Percentiles rank a stretch among this genome's conserved stretches.
Conservation (phyloP, 768 basidiomycete genomes). For the Lyophyllum decastes region DNA sequence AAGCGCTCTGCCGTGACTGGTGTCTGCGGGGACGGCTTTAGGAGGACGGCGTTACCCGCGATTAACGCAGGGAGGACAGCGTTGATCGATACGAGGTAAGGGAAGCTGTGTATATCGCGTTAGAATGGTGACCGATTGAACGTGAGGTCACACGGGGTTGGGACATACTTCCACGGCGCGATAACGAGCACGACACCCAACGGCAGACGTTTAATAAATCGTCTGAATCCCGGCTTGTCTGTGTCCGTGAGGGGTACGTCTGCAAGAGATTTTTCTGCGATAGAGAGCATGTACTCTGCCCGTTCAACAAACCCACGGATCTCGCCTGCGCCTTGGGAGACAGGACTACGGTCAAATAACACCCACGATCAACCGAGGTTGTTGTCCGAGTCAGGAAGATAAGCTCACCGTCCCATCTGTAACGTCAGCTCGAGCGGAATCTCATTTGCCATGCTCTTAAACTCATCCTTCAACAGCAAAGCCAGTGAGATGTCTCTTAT, state of each 20-base stretch:
- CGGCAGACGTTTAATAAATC: slow-evolving; percentile 83
- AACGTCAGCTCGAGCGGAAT: slow-evolving; percentile 75
- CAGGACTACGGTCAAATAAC: slow-evolving; percentile 52
- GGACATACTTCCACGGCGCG: slow-evolving; percentile 86
- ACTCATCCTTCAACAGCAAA: slow-evolving; percentile 40
- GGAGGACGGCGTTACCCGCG: slow-evolving; percentile 85
- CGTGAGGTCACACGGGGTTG: background rate
- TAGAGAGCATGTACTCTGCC: slow-evolving; percentile 81
- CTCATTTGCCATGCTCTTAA: slow-evolving; percentile 52
- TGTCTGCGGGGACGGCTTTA: slow-evolving; percentile 97
- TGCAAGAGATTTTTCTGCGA: slow-evolving; percentile 72
- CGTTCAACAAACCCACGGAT: slow-evolving; percentile 80
- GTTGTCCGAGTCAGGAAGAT: background rate
- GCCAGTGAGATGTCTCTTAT: background rate
- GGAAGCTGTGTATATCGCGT: slow-evolving; percentile 54
- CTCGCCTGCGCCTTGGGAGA: slow-evolving; percentile 78
- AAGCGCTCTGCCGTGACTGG: slow-evolving; percentile 87
- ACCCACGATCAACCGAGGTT: background rate
- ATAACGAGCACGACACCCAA: slow-evolving; percentile 88
- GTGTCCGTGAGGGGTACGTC: slow-evolving; percentile 76
- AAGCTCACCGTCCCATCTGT: slow-evolving; percentile 85
- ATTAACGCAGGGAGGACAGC: slow-evolving; percentile 89
- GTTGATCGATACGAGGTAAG: slow-evolving; percentile 90
- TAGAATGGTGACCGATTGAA: background rate
- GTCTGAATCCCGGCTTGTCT: slow-evolving; percentile 80